Percentiles rank a stretch among this genome's conserved stretches.
Conservation (phyloP, 2,329 filamentous ascomycete species). For the Trichoderma guizhouense region DNA sequence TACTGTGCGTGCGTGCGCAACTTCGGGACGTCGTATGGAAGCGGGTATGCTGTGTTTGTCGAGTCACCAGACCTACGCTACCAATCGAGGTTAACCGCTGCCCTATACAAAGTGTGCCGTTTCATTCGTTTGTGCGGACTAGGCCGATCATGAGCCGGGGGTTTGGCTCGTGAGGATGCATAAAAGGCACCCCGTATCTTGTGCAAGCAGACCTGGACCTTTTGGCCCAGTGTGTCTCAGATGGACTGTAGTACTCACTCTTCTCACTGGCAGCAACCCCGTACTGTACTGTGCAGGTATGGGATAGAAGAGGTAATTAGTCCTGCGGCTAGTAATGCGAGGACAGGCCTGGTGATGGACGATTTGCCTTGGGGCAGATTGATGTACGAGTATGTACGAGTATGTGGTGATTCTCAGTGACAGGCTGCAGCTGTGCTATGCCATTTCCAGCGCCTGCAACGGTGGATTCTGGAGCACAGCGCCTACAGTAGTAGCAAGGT, state of each 20-base stretch:
- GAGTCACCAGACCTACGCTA: conserved; percentile 25
- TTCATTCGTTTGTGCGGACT: conserved; percentile 32
- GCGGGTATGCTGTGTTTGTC: conserved; percentile 20
- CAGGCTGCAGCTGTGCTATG: conserved; percentile 17
- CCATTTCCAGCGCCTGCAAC: conserved; percentile 10
- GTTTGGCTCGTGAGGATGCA: conserved; percentile 8
- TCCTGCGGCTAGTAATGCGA: conserved; percentile 8
- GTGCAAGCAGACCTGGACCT: not conserved
- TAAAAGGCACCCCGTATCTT: not conserved
- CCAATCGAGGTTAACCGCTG: conserved; percentile 30
- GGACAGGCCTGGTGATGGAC: conserved; percentile 10
- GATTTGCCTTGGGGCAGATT: conserved; percentile 4
- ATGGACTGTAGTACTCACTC: not conserved
- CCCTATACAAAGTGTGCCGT: conserved; percentile 25
- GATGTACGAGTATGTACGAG: not conserved
- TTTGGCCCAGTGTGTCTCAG: not conserved
- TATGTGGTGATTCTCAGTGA: conserved; percentile 17
- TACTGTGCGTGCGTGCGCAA: conserved; percentile 18
- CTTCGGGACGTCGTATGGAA: conserved; percentile 19
- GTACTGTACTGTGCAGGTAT: not conserved
- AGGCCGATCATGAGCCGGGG: conserved; percentile 33
- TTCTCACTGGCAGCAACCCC: too few relatives aligned
- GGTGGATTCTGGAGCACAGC: conserved; percentile 7
- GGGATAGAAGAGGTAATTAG: not conserved
- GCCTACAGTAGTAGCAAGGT: not conserved